Base-by-base conservation (phyloP, 192 early-diverging fungal species). In the Geranomyces michiganensis region DNA sequence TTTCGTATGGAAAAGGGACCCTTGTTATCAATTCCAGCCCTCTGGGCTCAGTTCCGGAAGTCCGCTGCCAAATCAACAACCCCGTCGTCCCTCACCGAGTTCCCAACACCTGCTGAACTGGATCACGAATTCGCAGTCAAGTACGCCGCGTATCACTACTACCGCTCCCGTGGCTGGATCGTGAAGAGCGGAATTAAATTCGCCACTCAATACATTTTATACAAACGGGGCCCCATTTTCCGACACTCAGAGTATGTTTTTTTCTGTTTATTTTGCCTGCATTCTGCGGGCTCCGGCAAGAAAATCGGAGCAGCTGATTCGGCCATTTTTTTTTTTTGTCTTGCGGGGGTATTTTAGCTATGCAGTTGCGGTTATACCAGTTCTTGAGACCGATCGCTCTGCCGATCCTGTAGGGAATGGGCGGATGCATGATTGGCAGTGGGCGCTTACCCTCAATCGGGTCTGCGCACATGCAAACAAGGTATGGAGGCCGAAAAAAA, bases 71-170 rank as follows among this genome's bases (percentile, higher is more conserved):
- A 3, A 7, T 10, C 36, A 41, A 3, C 3, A 41, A 41, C 36
- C 36, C 36, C 36, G 36, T 10, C 36, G 36, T 10, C 36, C 5
- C 10, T 10, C 10, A 41, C n/a, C n/a, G n/a, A 41, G 5, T 41
- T 41, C 5, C 36, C 10, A 10, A 41, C 36, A 10, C 36, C 5
- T 10, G 5, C 10, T 41, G 36, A 41, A 7, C 10, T 41, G 36
- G 36, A 41, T 41, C 36, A 41, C n/a, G 69, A 76, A 1, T 92
- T 94, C 74, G 79, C 79, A 13, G 71, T 88, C 0, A 75, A 79
- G 32, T 94, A 95, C 75, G 88, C 87, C 0, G 93, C 85, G 0
- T 96, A 94, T 75, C 92, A 91, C 64, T 86, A 93, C 75, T 96
- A 91, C 72, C 82, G 92, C 9, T 86, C 88, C 31, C 82, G 81